Conservation (phyloP, 108 stramenopile genomes). For the Cyclotella choctawhatcheeana region DNA sequence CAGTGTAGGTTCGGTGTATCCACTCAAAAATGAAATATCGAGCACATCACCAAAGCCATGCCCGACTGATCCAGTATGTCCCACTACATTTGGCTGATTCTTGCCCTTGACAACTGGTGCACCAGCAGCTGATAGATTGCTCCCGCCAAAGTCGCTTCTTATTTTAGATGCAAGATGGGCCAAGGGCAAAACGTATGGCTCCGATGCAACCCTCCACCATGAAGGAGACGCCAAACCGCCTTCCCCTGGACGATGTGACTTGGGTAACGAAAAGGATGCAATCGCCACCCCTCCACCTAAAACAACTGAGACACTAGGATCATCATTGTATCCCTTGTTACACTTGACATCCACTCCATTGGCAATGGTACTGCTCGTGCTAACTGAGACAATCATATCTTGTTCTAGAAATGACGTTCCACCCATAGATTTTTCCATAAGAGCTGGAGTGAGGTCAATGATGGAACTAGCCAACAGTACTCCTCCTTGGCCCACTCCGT, state of each 20-base stretch:
- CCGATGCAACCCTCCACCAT: constrained; percentile 71
- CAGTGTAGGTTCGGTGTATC: constrained; percentile 81
- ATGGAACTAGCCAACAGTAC: constrained; percentile 71
- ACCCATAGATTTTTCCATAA: constrained; percentile 61
- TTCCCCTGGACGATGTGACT: constrained; percentile 30
- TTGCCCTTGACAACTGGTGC: constrained; percentile 5
- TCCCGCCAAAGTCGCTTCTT: constrained; percentile 26
- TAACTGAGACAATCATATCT: constrained; percentile 68
- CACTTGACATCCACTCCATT: constrained; percentile 5
- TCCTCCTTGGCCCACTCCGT: constrained; percentile 44
- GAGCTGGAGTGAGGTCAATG: constrained; percentile 73
- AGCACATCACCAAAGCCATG: constrained; percentile 89
- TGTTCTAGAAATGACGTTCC: constrained; percentile 67
- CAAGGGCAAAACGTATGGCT: constrained; percentile 83
- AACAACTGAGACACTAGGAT: constrained; percentile 67
- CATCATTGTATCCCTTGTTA: constrained; percentile 24
- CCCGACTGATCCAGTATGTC: constrained; percentile 12
- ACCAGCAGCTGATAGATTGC: constrained; percentile 9
- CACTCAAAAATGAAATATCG: constrained; percentile 63
- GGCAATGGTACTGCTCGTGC: constrained; percentile 19
- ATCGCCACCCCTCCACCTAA: constrained; percentile 84
- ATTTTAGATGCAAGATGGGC: constrained; percentile 42
- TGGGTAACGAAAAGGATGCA: constrained; percentile 58
- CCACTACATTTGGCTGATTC: neutral
- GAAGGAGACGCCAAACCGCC: constrained; percentile 8